Conservation (phyloP, 1,284 basidiomycete species). For the Tilletia indica region DNA sequence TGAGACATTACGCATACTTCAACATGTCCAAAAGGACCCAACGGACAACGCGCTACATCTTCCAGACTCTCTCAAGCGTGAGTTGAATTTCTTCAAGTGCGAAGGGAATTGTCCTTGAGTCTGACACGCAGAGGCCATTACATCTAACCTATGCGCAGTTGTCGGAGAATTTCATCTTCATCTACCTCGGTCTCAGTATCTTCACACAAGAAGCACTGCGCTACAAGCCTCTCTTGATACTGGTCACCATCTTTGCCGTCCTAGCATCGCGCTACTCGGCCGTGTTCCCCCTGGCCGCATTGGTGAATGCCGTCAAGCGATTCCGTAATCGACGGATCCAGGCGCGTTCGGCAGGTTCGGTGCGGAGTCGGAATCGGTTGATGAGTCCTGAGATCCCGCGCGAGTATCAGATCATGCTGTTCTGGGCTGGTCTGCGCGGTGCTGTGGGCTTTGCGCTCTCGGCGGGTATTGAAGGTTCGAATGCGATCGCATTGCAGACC, state of each 20-base stretch:
- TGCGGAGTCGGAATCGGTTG: constrained; percentile 23
- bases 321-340: constrained; percentile 68
- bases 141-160: constrained; percentile 62
- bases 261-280: constrained; percentile 91
- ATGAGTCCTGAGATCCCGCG: constrained; percentile 39
- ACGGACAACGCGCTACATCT: constrained; percentile 83
- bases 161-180: constrained; percentile 99
- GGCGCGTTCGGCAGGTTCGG: constrained; percentile 2
- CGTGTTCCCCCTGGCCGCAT: constrained; percentile 93
- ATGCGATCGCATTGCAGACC: constrained; percentile 83
- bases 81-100: constrained; percentile 13
- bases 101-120: background rate
- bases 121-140: background rate
- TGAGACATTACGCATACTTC: constrained; percentile 99
- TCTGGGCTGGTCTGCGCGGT: constrained; percentile 95
- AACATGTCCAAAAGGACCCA: constrained; percentile 96
- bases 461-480: constrained; percentile 87
- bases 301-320: constrained; percentile 84
- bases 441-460: constrained; percentile 96
- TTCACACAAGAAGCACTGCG: constrained; percentile 86
- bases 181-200: constrained; percentile 92
- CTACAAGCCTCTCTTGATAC: constrained; percentile 92
- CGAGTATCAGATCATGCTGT: constrained; percentile 65
- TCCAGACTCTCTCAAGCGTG: constrained; percentile 51
- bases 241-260: constrained; percentile 67